Conservation (phyloP, 257 asterid genomes). For the Ballota nigra region DNA sequence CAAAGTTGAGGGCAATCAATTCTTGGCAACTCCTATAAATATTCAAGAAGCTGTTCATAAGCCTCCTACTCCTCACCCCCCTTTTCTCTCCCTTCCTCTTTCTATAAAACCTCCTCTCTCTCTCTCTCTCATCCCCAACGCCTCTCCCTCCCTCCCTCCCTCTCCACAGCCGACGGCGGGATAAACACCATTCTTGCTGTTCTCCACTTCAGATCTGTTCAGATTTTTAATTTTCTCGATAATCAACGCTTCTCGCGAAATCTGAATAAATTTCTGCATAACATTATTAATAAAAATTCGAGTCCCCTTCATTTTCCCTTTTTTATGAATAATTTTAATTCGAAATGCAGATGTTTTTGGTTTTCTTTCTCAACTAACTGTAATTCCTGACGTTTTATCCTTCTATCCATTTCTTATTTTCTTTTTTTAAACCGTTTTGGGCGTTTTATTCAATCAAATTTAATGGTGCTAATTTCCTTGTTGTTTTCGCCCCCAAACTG, state of each 20-base stretch:
- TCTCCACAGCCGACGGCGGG: constrained; percentile 30
- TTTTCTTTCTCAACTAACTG: neutral
- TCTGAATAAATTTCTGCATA: constrained; percentile 1
- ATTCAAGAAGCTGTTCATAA: neutral
- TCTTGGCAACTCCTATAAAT: constrained; percentile 17
- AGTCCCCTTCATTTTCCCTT: neutral
- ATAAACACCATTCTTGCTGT: constrained; percentile 17
- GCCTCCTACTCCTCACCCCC: neutral
- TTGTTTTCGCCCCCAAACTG: neutral
- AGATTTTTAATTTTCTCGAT: constrained; percentile 14
- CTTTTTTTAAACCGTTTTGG: constrained; percentile 12
- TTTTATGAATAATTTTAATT: neutral
- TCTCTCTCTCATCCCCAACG: neutral
- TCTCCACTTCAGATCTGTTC: constrained; percentile 25
- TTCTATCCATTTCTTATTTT: neutral
- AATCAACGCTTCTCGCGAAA: constrained; percentile 11
- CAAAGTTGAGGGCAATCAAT: constrained; percentile 16
- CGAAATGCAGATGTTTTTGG: constrained; percentile 8
- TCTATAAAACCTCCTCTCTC: neutral
- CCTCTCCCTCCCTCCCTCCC: neutral
- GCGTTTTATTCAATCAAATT: constrained; percentile 4
- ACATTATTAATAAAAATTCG: constrained; percentile 15
- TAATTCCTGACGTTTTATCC: constrained; percentile 16
- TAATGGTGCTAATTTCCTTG: neutral
- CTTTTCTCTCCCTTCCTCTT: neutral